Evolutionary conservation across 106 monocot genomes (phyloP).

Genomic region (Platanthera guangdongensis): DNA sequence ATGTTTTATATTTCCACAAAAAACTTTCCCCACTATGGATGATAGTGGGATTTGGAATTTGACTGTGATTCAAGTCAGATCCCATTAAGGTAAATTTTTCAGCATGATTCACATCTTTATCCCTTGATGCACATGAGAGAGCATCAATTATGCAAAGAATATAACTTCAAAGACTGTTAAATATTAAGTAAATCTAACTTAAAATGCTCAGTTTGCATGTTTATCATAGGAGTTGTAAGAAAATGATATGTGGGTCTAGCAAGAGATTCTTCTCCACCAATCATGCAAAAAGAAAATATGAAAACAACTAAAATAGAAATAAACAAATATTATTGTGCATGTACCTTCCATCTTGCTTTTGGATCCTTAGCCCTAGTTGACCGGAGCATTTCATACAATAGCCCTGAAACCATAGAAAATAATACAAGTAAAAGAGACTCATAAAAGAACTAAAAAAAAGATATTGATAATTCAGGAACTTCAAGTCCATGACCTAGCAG

Average conservation of each 20-base stretch:
- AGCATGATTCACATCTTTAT: neutral
- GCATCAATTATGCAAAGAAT: neutral
- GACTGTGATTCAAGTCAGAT: neutral
- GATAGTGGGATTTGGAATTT: neutral
- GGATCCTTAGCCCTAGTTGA: slow-evolving; percentile 6
- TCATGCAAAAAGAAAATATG: neutral
- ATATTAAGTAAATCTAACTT: neutral
- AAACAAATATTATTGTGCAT: neutral
- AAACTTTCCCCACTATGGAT: neutral
- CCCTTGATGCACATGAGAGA: neutral
- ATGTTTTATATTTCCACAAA: neutral
- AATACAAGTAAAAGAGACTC: neutral
- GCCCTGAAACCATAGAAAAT: slow-evolving; percentile 1
- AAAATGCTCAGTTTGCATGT: neutral
- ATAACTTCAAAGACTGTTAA: neutral
- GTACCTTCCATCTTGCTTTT: slow-evolving; percentile 8
- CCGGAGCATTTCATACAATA: slow-evolving; percentile 13
- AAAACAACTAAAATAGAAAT: neutral
- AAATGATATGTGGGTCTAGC: neutral
- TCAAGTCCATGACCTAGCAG: neutral
- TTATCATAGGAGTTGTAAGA: neutral
- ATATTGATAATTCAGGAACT: neutral
- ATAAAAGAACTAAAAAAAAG: neutral
- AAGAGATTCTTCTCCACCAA: neutral
- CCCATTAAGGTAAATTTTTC: neutral